Evolutionary conservation across 305 asterid genomes (phyloP).

Genomic region (Ilex paraguariensis): DNA sequence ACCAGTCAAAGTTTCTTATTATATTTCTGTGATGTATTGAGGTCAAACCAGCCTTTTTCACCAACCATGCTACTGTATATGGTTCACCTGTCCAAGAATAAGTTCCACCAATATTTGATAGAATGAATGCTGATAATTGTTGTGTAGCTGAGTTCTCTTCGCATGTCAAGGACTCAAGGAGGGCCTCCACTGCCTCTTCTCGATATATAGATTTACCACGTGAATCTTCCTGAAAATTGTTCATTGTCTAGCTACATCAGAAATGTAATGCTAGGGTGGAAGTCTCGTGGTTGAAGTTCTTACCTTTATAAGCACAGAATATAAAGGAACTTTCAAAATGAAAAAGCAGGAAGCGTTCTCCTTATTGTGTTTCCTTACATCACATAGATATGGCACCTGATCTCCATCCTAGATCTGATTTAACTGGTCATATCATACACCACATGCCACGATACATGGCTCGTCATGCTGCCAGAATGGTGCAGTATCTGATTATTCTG

Average conservation of each 20-base stretch:
- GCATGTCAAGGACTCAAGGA: slow-evolving; percentile 45
- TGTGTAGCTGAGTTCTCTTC: slow-evolving; percentile 47
- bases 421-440: too few relatives aligned
- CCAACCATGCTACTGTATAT: slow-evolving; percentile 72
- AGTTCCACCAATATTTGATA: slow-evolving; percentile 86
- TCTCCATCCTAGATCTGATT: too few relatives aligned
- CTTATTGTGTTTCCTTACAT: too few relatives aligned
- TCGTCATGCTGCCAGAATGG: too few relatives aligned
- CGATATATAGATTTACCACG: slow-evolving; percentile 33
- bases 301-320: too few relatives aligned
- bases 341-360: too few relatives aligned
- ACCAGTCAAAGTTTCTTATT: slow-evolving; percentile 67
- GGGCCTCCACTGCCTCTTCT: slow-evolving; percentile 60
- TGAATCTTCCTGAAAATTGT: slow-evolving; percentile 61
- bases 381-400: too few relatives aligned
- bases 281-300: too few relatives aligned
- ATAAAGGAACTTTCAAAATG: too few relatives aligned
- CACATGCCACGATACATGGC: too few relatives aligned
- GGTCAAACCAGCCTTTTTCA: slow-evolving; percentile 67
- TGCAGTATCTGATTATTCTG: too few relatives aligned
- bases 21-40: slow-evolving; percentile 54
- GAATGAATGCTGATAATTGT: slow-evolving; percentile 55
- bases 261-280: not conserved
- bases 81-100: slow-evolving; percentile 87
- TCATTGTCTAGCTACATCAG: slow-evolving; percentile 7